phyloP scores from a whole-genome alignment of 2,329 filamentous ascomycete genomes.

The Phaeosphaeriaceae sp. region DNA sequence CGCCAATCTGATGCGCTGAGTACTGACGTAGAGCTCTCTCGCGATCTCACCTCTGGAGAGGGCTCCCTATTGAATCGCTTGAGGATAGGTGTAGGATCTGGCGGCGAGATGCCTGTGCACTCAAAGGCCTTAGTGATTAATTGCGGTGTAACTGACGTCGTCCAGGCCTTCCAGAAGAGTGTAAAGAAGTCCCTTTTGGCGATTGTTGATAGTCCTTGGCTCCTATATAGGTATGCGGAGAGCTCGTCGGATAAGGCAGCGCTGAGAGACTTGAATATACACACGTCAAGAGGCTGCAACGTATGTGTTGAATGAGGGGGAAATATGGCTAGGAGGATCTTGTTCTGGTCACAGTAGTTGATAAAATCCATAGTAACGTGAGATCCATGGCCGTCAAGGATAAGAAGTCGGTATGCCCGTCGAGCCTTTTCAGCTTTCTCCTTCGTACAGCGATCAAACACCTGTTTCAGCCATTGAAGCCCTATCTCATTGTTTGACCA shows the following conservation, averaged over 20 bases:
- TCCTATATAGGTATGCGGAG: background rate
- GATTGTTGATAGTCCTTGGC: background rate
- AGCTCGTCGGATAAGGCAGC: background rate
- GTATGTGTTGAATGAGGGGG: background rate
- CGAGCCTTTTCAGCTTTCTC: constrained; percentile 6
- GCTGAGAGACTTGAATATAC: background rate
- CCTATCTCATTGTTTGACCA: constrained; percentile 9
- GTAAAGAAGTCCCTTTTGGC: background rate
- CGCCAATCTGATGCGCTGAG: background rate
- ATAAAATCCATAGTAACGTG: constrained; percentile 45
- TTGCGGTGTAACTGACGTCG: too few species aligned
- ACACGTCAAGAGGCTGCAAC: constrained; percentile 22
- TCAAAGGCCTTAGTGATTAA: background rate
- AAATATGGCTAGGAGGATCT: background rate
- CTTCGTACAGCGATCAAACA: too few species aligned
- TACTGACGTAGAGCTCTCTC: background rate
- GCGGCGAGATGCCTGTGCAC: background rate
- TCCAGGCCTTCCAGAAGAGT: too few species aligned
- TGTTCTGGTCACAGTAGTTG: constrained; percentile 31
- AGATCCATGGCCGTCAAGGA: constrained; percentile 17
- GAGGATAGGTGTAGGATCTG: background rate
- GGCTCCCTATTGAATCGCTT: background rate
- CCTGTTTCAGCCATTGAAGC: constrained; percentile 6
- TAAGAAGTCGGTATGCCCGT: constrained; percentile 6
- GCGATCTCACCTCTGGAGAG: background rate